Conservation (phyloP, 345 rosid genomes). For the Capsella bursapastoris region DNA sequence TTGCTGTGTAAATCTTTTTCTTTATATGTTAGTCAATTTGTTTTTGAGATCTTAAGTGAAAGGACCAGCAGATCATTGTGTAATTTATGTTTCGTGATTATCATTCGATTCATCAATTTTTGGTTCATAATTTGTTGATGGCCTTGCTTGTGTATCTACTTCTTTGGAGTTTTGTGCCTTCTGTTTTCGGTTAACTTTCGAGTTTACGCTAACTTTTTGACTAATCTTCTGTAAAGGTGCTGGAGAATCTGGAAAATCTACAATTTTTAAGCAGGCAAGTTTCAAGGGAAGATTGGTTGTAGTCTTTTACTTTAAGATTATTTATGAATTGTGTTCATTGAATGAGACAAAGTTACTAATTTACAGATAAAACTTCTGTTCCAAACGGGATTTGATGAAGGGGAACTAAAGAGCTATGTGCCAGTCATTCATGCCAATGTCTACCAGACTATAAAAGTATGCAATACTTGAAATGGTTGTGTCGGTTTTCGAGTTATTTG, state of each 20-base stretch:
- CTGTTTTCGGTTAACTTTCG: neutral
- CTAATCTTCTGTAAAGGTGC: slow-evolving; percentile 60
- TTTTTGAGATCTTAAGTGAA: no score
- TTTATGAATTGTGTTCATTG: neutral
- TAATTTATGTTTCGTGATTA: no score
- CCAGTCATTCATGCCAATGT: slow-evolving; percentile 97
- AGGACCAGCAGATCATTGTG: no score
- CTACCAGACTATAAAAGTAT: slow-evolving; percentile 98
- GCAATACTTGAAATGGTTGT: slow-evolving; percentile 77
- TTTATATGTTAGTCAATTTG: neutral
- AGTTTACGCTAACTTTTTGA: neutral
- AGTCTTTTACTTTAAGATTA: neutral
- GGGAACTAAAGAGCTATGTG: slow-evolving; percentile 83
- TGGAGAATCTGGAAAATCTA: slow-evolving; percentile 99
- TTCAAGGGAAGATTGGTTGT: neutral
- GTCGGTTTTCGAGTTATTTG: slow-evolving; percentile 43
- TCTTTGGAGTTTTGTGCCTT: no score
- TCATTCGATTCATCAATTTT: no score
- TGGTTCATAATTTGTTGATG: no score
- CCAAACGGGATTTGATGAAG: slow-evolving; percentile 95
- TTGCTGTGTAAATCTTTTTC: neutral
- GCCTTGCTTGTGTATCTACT: neutral
- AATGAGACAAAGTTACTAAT: slow-evolving; percentile 3
- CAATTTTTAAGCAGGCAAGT: slow-evolving; percentile 97
- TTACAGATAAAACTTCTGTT: slow-evolving; percentile 92